Evolutionary conservation across 176 grass and related monocot species (phyloP).

Genomic region (Carex parvula): DNA sequence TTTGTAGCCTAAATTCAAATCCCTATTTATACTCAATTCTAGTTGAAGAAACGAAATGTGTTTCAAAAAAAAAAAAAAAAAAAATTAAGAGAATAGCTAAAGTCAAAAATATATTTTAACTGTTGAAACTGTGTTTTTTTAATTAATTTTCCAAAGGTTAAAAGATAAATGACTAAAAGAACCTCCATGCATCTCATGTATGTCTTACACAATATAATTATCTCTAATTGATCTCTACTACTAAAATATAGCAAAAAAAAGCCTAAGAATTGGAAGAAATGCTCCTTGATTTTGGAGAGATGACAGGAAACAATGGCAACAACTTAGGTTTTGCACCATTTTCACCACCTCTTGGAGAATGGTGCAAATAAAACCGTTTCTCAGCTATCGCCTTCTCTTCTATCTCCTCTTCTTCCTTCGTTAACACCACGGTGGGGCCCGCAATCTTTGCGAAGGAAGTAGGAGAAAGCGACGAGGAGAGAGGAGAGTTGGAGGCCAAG

Average conservation of each 20-base stretch:
- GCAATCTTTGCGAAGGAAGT: background rate
- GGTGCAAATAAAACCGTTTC: constrained; percentile 77
- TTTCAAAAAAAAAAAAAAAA: background rate
- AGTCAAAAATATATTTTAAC: no score
- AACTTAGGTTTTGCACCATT: constrained; percentile 43
- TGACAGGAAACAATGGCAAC: constrained; percentile 66
- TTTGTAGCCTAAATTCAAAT: background rate
- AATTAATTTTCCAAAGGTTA: no score
- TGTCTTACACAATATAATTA: background rate
- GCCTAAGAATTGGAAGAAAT: background rate
- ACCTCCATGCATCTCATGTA: background rate
- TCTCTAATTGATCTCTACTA: background rate
- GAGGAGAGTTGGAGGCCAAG: constrained; percentile 14
- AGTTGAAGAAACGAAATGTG: no score
- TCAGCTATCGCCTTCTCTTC: constrained; percentile 76
- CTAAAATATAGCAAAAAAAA: background rate
- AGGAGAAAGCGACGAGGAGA: constrained; percentile 5
- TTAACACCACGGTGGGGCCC: constrained; percentile 35
- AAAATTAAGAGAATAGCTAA: background rate
- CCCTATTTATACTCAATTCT: no score
- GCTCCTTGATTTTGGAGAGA: constrained; percentile 16
- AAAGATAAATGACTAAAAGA: background rate
- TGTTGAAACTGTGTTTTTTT: no score
- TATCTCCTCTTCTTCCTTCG: constrained; percentile 49
- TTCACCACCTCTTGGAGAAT: constrained; percentile 37